Conservation (phyloP, 2,329 filamentous ascomycete species). For the Aspergillus piperis region DNA sequence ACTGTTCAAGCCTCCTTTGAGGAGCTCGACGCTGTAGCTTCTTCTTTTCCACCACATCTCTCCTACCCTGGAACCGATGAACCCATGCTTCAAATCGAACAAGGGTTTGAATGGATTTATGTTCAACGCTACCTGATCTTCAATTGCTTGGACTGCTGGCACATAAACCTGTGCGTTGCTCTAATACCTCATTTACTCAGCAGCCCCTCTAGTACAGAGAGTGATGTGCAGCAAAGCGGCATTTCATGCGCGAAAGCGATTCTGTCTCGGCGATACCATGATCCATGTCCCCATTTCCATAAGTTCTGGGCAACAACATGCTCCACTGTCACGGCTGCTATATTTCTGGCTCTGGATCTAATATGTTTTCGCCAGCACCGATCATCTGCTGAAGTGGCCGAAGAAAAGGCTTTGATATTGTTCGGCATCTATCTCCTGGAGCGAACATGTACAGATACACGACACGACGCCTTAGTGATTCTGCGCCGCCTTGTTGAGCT, state of each 20-base stretch:
- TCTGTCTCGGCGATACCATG: background rate
- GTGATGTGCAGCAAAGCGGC: background rate
- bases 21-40: background rate
- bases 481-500: background rate
- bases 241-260: background rate
- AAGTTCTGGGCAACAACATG: constrained; percentile 3
- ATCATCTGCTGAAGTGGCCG: background rate
- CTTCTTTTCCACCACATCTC: background rate
- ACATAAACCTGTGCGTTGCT: constrained; percentile 1
- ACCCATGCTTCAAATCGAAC: background rate
- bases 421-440: background rate
- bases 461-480: constrained; percentile 1
- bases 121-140: background rate
- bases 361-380: background rate
- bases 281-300: background rate
- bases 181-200: background rate
- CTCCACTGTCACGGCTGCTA: background rate
- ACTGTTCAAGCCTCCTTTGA: background rate
- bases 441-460: background rate
- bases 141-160: constrained; percentile 3
- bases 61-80: background rate
- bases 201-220: background rate
- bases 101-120: background rate
- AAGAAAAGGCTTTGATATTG: background rate
- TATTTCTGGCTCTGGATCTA: constrained; percentile 1